phyloP scores from a whole-genome alignment of 768 basidiomycete genomes.

The Sutorius australiensis region DNA sequence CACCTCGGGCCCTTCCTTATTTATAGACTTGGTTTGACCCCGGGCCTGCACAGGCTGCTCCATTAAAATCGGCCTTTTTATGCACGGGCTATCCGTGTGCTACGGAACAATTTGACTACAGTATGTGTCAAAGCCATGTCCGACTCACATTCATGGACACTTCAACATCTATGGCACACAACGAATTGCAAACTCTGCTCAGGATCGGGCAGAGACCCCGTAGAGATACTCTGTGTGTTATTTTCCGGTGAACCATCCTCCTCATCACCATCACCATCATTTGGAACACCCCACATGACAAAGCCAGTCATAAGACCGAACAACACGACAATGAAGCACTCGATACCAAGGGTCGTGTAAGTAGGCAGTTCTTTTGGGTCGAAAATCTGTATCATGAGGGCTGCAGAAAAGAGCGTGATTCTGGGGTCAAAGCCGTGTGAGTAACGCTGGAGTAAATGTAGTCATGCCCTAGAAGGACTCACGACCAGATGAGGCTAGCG shows the following conservation, averaged over 20 bases:
- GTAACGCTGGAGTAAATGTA: not conserved
- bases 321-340: conserved; percentile 6
- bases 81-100: too few species aligned
- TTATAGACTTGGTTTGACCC: too few species aligned
- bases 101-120: too few species aligned
- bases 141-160: not conserved
- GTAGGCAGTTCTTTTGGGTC: not conserved
- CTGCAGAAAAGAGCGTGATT: conserved; percentile 7
- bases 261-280: not conserved
- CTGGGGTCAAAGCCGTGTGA: not conserved
- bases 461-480: not conserved
- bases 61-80: too few species aligned
- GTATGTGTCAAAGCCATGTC: too few species aligned
- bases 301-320: not conserved
- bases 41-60: too few species aligned
- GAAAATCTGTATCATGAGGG: conserved; percentile 13
- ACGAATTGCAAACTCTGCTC: not conserved
- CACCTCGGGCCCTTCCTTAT: too few species aligned
- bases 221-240: too few species aligned
- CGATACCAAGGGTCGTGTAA: conserved; percentile 1
- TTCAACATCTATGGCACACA: not conserved
- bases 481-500: conserved; percentile 16
- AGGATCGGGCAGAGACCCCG: not conserved
- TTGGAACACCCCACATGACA: not conserved
- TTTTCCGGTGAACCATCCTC: not conserved